phyloP scores from a whole-genome alignment of 345 rosid species.

The Moricandia arvensis region DNA sequence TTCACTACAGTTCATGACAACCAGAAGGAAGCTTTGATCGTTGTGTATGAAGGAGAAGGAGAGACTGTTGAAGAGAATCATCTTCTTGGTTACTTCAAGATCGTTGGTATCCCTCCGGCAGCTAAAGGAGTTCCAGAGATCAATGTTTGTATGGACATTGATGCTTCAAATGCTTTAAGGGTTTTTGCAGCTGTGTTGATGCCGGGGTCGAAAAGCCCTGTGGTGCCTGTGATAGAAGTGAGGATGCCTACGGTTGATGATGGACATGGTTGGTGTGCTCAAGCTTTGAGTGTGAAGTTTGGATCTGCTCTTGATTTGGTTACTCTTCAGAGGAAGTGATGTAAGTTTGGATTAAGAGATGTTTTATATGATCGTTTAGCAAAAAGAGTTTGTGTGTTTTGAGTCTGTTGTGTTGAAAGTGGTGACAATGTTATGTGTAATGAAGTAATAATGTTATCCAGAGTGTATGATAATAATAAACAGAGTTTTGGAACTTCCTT shows the following conservation, averaged over 20 bases:
- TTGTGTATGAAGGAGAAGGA: slow-evolving; percentile 85
- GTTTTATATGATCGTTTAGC: neutral
- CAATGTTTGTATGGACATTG: slow-evolving; percentile 84
- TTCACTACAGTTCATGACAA: slow-evolving; percentile 67
- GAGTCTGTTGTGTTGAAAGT: neutral
- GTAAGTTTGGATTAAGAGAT: slow-evolving; percentile 12
- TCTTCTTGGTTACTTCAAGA: slow-evolving; percentile 83
- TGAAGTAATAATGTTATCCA: no score
- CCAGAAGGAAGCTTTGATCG: slow-evolving; percentile 70
- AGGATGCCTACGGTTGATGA: slow-evolving; percentile 91
- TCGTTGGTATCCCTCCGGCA: slow-evolving; percentile 63
- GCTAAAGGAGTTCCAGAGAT: slow-evolving; percentile 82
- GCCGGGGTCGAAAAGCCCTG: slow-evolving; percentile 59
- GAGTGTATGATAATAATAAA: neutral
- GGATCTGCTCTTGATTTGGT: slow-evolving; percentile 60
- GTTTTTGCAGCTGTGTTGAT: slow-evolving; percentile 67
- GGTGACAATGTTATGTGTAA: no score
- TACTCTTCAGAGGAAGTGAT: slow-evolving; percentile 56
- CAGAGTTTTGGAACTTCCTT: no score
- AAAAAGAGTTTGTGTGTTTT: neutral
- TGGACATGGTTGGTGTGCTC: slow-evolving; percentile 84
- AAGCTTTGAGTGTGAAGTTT: slow-evolving; percentile 55
- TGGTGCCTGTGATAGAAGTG: slow-evolving; percentile 70
- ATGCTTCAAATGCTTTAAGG: slow-evolving; percentile 62
- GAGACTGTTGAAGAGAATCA: slow-evolving; percentile 62